phyloP scores from a whole-genome alignment of 129 eudicot species.

The Ambrosia artemisiifolia region DNA sequence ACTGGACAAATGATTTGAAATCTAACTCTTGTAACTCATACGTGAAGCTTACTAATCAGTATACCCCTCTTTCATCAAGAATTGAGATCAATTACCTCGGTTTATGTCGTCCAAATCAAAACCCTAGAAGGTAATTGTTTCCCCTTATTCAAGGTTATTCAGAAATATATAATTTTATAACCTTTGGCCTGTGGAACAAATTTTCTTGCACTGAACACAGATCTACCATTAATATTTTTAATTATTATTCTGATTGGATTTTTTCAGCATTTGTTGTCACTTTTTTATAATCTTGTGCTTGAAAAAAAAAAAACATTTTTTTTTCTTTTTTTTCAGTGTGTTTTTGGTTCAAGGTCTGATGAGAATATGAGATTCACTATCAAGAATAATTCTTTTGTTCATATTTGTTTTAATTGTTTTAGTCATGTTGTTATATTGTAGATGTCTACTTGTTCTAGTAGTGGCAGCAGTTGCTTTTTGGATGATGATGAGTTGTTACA shows the following conservation, averaged over 20 bases:
- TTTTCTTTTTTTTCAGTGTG: neutral
- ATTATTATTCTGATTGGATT: no score
- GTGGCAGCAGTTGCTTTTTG: constrained; percentile 44
- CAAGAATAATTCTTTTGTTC: constrained; percentile 3
- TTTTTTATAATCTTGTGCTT: no score
- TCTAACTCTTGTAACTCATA: neutral
- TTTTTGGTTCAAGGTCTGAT: neutral
- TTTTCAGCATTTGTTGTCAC: no score
- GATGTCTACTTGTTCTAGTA: constrained; percentile 69
- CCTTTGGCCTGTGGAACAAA: neutral
- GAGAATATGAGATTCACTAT: constrained; percentile 12
- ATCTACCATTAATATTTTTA: no score
- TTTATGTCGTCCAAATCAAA: constrained; percentile 9
- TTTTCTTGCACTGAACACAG: no score
- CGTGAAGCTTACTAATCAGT: constrained; percentile 4
- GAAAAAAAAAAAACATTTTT: neutral
- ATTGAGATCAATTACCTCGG: neutral
- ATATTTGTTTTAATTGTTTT: constrained; percentile 2
- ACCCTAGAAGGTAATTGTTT: constrained; percentile 22
- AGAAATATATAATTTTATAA: neutral
- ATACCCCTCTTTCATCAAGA: neutral
- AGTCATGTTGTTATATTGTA: constrained; percentile 13
- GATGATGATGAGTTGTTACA: constrained; percentile 58
- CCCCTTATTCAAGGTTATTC: neutral
- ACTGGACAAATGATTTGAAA: no score